phyloP scores from a whole-genome alignment of 1,139 yeast genomes.

The Suhomyces atakaporum region DNA sequence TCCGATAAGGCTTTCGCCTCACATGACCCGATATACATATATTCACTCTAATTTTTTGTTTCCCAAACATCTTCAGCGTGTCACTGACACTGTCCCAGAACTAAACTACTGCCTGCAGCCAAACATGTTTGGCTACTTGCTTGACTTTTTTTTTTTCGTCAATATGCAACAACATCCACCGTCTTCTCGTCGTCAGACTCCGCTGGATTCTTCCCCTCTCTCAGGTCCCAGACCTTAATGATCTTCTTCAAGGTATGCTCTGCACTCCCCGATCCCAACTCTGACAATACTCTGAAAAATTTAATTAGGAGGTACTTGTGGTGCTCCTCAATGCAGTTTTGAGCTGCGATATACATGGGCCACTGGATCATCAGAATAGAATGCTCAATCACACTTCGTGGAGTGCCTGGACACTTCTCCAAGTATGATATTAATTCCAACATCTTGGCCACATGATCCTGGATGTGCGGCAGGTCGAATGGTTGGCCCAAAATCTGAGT shows the following conservation, averaged over 20 bases:
- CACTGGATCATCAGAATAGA: slow-evolving; percentile 57
- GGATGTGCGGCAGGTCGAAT: slow-evolving; percentile 37
- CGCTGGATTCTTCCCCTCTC: slow-evolving; percentile 21
- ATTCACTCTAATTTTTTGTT: too few species aligned
- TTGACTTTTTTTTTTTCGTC: too few species aligned
- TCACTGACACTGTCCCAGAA: too few species aligned
- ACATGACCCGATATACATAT: too few species aligned
- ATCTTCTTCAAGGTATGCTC: slow-evolving; percentile 21
- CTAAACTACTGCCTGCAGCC: too few species aligned
- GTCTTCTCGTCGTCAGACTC: slow-evolving; percentile 18
- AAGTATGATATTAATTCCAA: slow-evolving; percentile 32
- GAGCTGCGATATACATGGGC: slow-evolving; percentile 65
- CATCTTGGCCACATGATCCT: slow-evolving; percentile 29
- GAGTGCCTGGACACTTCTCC: slow-evolving; percentile 23
- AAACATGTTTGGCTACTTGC: too few species aligned
- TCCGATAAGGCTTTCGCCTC: too few species aligned
- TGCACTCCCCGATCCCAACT: slow-evolving; percentile 29
- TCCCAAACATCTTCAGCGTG: too few species aligned
- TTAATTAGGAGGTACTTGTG: slow-evolving; percentile 49
- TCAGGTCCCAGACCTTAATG: slow-evolving; percentile 19
- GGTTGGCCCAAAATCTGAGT: slow-evolving; percentile 37
- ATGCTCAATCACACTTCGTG: slow-evolving; percentile 26
- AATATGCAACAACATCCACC: slow-evolving; percentile 19
- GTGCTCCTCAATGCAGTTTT: slow-evolving; percentile 47
- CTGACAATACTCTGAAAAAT: slow-evolving; percentile 36